Evolutionary conservation across 768 basidiomycete species (phyloP), one percentile per base, ranked within the genome.

Genomic region (Agrocybe praecox): DNA sequence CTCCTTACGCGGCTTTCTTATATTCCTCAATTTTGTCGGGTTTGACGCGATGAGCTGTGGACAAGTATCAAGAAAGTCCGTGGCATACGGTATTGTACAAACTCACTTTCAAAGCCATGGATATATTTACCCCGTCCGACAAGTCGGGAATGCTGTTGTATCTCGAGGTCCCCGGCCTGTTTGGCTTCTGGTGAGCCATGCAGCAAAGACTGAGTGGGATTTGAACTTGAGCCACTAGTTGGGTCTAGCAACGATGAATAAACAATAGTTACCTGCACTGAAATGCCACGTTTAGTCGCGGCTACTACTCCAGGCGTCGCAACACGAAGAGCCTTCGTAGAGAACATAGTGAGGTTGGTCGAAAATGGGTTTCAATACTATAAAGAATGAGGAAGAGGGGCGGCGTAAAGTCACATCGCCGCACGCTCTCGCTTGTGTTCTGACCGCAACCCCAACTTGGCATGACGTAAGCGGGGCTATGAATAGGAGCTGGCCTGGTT

Each of bases 111-210:
- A 63, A 96, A 87, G 12, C 88, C 91, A 70, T 96, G 94, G 32
- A 96, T 82, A 69, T 95, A 96, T 80, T 98, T 98, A 46, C 95
- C 94, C 56, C 96, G 79, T 32, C 92, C 96, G 40, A 99, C 89
- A 8, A 96, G 74, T 64, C 86, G 82, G 2, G 93, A 95, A 70
- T 98, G 95, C 66, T 96, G 92, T 55, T 84, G 83, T 45, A 82
- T 75, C 55, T 89, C 88, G 34, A 85, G 73, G 49, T 92, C 90
- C 40, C 94, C 91, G 44, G 87, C 92, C 65, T 82, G 80, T 74
- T 92, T 90, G 45, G 96, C 96, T 66, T 94, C 88, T 46, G 87
- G 87, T 26, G 93, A 95, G n/a, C 97, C 97, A 72, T 98, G 95
- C 56, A 99, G 76, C 53, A 99, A 70, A 18, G 90, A 85, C 94